These are phyloP conservation scores for Trichoderma virens DNA, from an alignment of 495 filamentous ascomycete species.

Conservation along the genomic window DNA sequence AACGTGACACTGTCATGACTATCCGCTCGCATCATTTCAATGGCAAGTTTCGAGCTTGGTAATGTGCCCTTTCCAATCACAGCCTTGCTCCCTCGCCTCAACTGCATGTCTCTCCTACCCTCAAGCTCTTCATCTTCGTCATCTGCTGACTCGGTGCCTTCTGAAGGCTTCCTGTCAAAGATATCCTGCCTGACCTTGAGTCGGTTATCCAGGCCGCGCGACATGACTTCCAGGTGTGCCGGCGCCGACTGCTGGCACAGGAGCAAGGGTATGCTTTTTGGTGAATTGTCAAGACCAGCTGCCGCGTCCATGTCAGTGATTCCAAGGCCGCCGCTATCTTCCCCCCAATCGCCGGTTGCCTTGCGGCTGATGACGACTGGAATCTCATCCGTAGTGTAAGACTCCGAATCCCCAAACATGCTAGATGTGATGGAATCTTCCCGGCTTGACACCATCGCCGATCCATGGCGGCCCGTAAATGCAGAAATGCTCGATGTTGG, in stretches of 20 bases:
- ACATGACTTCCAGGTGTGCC: conserved; percentile 53
- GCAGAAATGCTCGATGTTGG: conserved; percentile 75
- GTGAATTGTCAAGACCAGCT: conserved; percentile 21
- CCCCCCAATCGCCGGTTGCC: conserved; percentile 65
- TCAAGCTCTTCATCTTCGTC: conserved; percentile 91
- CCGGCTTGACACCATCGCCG: conserved; percentile 65
- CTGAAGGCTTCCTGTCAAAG: conserved; percentile 64
- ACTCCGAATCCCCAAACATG: conserved; percentile 77
- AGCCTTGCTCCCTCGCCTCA: conserved; percentile 11
- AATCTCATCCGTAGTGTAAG: conserved; percentile 67
- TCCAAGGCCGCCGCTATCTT: conserved; percentile 57
- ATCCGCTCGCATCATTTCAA: conserved; percentile 94
- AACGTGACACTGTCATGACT: conserved; percentile 68
- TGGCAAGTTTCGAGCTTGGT: conserved; percentile 71
- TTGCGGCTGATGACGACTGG: conserved; percentile 67
- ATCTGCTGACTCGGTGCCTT: conserved; percentile 79
- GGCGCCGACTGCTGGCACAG: conserved; percentile 63
- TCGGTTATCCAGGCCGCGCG: conserved; percentile 60
- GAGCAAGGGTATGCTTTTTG: conserved; percentile 42
- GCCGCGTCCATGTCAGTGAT: conserved; percentile 49
- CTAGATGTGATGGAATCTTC: conserved; percentile 84
- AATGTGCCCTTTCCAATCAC: conserved; percentile 31
- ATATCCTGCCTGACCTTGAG: conserved; percentile 69
- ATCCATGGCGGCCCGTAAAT: conserved; percentile 57
- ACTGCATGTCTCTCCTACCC: conserved; percentile 43